phyloP scores from a whole-genome alignment of 192 early-diverging fungal species.

The Coemansia biformis region DNA sequence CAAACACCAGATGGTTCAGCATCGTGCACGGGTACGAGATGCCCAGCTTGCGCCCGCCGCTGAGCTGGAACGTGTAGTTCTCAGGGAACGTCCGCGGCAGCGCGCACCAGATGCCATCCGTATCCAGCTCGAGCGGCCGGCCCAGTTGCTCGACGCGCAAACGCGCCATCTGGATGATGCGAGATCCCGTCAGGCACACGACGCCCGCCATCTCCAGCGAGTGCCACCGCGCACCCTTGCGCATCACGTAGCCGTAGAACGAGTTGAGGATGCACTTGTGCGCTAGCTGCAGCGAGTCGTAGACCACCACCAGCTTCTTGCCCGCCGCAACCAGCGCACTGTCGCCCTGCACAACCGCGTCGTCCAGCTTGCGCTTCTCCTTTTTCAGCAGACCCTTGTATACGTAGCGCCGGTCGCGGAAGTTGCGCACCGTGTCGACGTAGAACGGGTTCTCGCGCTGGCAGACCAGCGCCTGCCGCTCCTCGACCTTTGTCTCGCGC shows the following conservation, averaged over 20 bases:
- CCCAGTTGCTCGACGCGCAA: conserved; percentile 89
- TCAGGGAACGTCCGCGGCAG: conserved; percentile 90
- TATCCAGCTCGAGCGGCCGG: conserved; percentile 92
- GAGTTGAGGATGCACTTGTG: conserved; percentile 96
- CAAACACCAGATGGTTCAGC: conserved; percentile 96
- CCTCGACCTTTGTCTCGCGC: conserved; percentile 73
- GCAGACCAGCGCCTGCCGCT: conserved; percentile 87
- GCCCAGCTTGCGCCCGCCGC: conserved; percentile 69
- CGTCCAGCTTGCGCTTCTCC: conserved; percentile 81
- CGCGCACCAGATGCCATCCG: conserved; percentile 99
- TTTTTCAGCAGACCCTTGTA: conserved; percentile 93
- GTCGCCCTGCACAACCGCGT: conserved; percentile 61
- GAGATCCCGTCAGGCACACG: conserved; percentile 92
- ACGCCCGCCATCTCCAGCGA: conserved; percentile 99
- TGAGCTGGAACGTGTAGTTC: conserved; percentile 81
- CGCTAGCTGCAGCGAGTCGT: conserved; percentile 95
- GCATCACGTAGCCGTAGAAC: conserved; percentile 99
- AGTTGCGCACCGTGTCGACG: conserved; percentile 90
- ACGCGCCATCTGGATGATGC: conserved; percentile 95
- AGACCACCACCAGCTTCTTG: conserved; percentile 89
- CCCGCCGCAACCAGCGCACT: conserved; percentile 68
- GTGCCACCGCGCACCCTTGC: conserved; percentile 97
- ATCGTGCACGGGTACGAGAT: conserved; percentile 97
- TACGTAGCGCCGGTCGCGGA: conserved; percentile 96
- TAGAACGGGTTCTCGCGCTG: conserved; percentile 98